Percentiles rank a stretch among this genome's conserved stretches.
These are phyloP conservation scores for Ormosia emarginata DNA, from an alignment of 306 rosid genomes.

Conservation along the genomic window DNA sequence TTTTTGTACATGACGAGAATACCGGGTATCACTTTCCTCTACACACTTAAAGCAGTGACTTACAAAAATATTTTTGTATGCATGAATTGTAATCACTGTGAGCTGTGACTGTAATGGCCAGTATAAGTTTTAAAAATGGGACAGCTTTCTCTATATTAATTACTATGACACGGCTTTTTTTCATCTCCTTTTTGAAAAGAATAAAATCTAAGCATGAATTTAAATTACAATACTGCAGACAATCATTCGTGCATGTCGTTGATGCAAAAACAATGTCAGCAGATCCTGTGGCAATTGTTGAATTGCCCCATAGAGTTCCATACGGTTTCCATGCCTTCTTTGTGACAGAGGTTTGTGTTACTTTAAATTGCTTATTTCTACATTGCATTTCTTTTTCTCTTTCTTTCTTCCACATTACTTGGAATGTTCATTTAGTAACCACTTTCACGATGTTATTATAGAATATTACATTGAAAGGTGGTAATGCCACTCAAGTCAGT, in stretches of 20 bases:
- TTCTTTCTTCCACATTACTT: not conserved
- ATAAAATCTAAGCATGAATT: slow-evolving; percentile 15
- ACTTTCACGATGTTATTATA: not conserved
- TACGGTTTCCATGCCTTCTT: slow-evolving; percentile 93
- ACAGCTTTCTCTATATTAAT: not conserved
- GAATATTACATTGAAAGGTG: too few species aligned
- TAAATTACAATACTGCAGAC: slow-evolving; percentile 46
- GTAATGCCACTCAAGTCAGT: too few species aligned
- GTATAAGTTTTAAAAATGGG: too few species aligned
- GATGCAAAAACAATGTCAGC: slow-evolving; percentile 91
- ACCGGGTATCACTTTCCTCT: slow-evolving; percentile 48
- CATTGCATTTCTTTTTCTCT: not conserved
- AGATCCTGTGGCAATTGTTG: slow-evolving; percentile 82
- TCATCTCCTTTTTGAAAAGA: not conserved
- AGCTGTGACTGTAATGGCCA: not conserved
- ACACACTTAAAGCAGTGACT: not conserved
- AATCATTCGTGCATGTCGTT: slow-evolving; percentile 62
- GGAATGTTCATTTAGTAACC: not conserved
- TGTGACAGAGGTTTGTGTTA: slow-evolving; percentile 74
- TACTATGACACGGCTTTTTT: not conserved
- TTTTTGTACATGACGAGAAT: slow-evolving; percentile 82
- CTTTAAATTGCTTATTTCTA: not conserved
- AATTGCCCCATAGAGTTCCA: slow-evolving; percentile 85
- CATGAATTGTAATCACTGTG: not conserved
- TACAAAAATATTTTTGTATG: not conserved